Percentiles rank a stretch among this genome's conserved stretches.
phyloP scores from a whole-genome alignment of 2,329 filamentous ascomycete genomes.

The Alternaria postmessia region DNA sequence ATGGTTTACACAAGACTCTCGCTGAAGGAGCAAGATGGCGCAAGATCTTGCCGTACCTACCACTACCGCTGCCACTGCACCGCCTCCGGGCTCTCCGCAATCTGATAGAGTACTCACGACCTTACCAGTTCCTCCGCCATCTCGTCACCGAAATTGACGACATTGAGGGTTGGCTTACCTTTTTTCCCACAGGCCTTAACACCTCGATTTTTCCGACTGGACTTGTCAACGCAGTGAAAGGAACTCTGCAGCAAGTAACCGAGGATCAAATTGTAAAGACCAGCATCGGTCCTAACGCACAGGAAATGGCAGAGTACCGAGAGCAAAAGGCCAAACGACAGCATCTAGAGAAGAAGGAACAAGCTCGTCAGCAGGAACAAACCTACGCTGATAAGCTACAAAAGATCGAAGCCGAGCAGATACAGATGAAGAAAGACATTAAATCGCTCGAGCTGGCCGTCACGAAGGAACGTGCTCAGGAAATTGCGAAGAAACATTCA shows the following conservation, averaged over 20 bases:
- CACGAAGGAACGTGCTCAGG: not conserved
- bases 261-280: not conserved
- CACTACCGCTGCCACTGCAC: conserved; percentile 4
- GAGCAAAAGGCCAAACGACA: not conserved
- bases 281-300: not conserved
- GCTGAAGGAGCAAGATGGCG: conserved; percentile 4
- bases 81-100: conserved; percentile 3
- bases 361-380: not conserved
- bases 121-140: not conserved
- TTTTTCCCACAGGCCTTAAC: not conserved
- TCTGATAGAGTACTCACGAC: not conserved
- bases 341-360: not conserved
- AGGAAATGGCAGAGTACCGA: not conserved
- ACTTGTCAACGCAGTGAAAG: not conserved
- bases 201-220: not conserved
- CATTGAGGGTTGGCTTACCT: conserved; percentile 13
- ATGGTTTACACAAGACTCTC: not conserved
- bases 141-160: conserved; percentile 7
- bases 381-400: not conserved
- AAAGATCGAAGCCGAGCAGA: not conserved
- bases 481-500: not conserved
- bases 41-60: conserved; percentile 9
- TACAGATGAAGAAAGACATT: not conserved
- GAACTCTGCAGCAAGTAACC: not conserved
- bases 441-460: not conserved